Evolutionary conservation across 257 asterid genomes (phyloP), one percentile per base, ranked within the genome.

Genomic region (Osmanthus fragrans): DNA sequence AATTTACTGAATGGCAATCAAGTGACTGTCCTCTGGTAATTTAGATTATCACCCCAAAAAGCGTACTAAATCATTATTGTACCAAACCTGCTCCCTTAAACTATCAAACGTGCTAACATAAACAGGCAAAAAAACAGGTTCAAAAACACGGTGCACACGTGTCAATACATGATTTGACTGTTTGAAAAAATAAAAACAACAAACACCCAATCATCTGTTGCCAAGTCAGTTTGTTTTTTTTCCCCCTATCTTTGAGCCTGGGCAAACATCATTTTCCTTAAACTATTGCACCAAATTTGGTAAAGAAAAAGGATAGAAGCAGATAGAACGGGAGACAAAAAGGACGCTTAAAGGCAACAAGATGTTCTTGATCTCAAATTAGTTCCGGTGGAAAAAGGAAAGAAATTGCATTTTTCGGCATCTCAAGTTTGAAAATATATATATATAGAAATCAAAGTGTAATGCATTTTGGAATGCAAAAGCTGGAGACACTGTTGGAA

Each of bases 271-370:
- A 25, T 25, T 25, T 25, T 25, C 19, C 6, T 51, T 51, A 19
- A 15, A 19, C 9, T 51, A 51, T 40, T 10, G 47, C 15, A 10
- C 25, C 63, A 51, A 19, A 45, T 51, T 49, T 51, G 63, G 13
- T 19, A 51, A 19, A 51, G 63, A 19, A 19, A 49, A 49, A 5
- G 23, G 60, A 18, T 49, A 18, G 60, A 49, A 49, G 23, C 5
- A 49, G 8, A 49, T 49, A 18, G 60, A 49, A 49, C 4, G 18
- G 23, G 60, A 49, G 60, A 49, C 21, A 75, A 42, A 56, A 54
- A 21, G 65, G 72, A 60, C 49, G 29, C 72, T 49, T 39, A 72
- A 63, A 56, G n/a, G 71, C 45, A 66, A 49, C 58, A 13, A 49
- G 58, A 49, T 40, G 58, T 49, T 16, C n/a, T 49, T 4, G 13